Conservation (phyloP, 441 rosid species). For the Cnidoscolus chayamansa region DNA sequence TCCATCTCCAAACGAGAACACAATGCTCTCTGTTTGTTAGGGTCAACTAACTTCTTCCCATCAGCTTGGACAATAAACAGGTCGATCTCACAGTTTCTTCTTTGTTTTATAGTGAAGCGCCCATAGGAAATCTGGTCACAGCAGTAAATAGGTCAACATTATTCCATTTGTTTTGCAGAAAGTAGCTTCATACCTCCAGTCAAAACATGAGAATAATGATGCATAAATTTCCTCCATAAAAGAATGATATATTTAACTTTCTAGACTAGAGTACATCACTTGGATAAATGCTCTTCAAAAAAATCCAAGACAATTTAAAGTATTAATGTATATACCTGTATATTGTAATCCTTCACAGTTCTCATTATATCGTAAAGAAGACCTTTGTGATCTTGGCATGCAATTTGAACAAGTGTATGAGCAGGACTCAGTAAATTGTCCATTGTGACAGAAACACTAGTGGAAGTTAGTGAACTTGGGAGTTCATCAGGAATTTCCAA, state of each 20-base stretch:
- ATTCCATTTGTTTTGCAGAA: background rate
- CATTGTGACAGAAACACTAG: constrained; percentile 50
- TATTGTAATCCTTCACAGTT: constrained; percentile 81
- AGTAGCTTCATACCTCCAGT: background rate
- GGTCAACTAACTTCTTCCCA: constrained; percentile 80
- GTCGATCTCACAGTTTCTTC: constrained; percentile 72
- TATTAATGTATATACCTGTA: constrained; percentile 52
- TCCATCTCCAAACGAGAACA: constrained; percentile 58
- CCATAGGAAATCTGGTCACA: constrained; percentile 75
- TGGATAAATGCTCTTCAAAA: background rate
- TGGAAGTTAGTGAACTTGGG: constrained; percentile 37
- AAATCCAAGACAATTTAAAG: background rate
- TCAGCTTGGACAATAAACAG: constrained; percentile 75
- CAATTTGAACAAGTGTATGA: constrained; percentile 80
- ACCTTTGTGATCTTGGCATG: constrained; percentile 85
- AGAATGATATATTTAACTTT: too few relatives aligned
- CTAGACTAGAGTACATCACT: too few relatives aligned
- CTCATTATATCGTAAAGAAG: constrained; percentile 87
- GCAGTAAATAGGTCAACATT: constrained; percentile 3
- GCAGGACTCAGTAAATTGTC: constrained; percentile 79
- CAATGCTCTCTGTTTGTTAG: constrained; percentile 64
- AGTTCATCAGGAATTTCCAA: constrained; percentile 38
- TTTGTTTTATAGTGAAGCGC: constrained; percentile 56
- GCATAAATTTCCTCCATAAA: too few relatives aligned
- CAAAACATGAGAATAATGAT: background rate